Conservation (phyloP, 2,329 filamentous ascomycete species). For the Cytospora leucostoma region DNA sequence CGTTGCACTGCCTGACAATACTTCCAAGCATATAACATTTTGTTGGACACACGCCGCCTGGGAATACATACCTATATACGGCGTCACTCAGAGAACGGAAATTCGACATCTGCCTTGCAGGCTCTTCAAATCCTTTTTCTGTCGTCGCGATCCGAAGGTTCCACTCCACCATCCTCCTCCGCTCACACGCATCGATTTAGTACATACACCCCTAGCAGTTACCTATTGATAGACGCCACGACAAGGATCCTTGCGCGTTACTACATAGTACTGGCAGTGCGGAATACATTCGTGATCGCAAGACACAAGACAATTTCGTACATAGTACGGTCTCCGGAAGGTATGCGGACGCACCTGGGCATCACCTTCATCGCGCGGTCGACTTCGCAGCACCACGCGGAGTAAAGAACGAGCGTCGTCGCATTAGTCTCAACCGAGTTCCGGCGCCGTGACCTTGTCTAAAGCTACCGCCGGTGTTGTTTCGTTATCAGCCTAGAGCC, state of each 20-base stretch:
- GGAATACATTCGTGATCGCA: background rate
- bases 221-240: conserved; percentile 1
- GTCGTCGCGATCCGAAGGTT: conserved; percentile 25
- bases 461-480: conserved; percentile 3
- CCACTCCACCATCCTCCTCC: conserved; percentile 26
- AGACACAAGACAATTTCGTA: background rate
- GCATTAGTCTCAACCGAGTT: background rate
- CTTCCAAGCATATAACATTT: too few relatives aligned
- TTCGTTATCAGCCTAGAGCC: conserved; percentile 5
- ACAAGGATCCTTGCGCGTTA: conserved; percentile 24
- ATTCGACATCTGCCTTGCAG: background rate
- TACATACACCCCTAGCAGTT: conserved; percentile 15
- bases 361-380: background rate
- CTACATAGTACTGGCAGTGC: background rate
- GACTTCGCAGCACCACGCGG: background rate
- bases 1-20: background rate
- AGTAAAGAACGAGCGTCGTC: background rate
- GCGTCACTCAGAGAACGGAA: background rate
- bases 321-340: background rate
- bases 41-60: background rate
- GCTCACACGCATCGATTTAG: conserved; percentile 26
- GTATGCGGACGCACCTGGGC: background rate
- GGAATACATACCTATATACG: background rate
- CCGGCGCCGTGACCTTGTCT: conserved; percentile 7
- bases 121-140: conserved; percentile 16